Evolutionary conservation across 2,329 filamentous ascomycete species (phyloP).

Genomic region (Ascochyta koolunga): DNA sequence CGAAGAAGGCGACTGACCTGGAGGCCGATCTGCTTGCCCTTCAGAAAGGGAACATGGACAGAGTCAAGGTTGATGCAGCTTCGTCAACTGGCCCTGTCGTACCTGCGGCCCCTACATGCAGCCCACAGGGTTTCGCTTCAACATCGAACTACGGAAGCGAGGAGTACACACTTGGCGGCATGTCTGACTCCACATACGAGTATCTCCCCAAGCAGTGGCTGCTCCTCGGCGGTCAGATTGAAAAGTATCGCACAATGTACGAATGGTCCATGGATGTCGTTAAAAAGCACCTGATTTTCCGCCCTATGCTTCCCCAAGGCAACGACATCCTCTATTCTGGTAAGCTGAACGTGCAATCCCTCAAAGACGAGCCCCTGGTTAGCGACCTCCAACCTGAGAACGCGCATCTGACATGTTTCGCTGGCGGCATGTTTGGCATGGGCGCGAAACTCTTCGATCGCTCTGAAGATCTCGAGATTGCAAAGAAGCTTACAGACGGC

Average conservation of each 20-base stretch:
- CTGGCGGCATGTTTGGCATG: slow-evolving; percentile 73
- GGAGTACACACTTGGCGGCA: slow-evolving; percentile 48
- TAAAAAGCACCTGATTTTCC: slow-evolving; percentile 56
- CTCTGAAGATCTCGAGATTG: slow-evolving; percentile 61
- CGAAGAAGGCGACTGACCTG: slow-evolving; percentile 7
- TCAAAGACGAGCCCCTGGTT: slow-evolving; percentile 27
- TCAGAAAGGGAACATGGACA: slow-evolving; percentile 5
- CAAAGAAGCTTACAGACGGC: slow-evolving; percentile 64
- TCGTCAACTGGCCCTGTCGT: slow-evolving; percentile 8
- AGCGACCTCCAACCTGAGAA: slow-evolving; percentile 46
- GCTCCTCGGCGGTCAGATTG: slow-evolving; percentile 54
- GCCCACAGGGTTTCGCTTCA: slow-evolving; percentile 62
- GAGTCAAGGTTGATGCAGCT: slow-evolving; percentile 1
- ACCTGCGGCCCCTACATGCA: slow-evolving; percentile 37
- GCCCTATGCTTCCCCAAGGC: slow-evolving; percentile 56
- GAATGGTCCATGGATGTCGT: slow-evolving; percentile 56
- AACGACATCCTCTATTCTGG: slow-evolving; percentile 53
- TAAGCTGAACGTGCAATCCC: slow-evolving; percentile 45
- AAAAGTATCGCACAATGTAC: slow-evolving; percentile 62
- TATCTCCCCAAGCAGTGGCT: slow-evolving; percentile 57
- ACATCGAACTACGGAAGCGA: slow-evolving; percentile 55
- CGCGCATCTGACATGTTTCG: slow-evolving; percentile 73
- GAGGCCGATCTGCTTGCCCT: slow-evolving; percentile 12
- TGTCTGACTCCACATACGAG: slow-evolving; percentile 51
- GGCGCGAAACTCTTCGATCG: slow-evolving; percentile 66